phyloP scores from a whole-genome alignment of 129 eudicot species.

The Gnaphalium uliginosum region DNA sequence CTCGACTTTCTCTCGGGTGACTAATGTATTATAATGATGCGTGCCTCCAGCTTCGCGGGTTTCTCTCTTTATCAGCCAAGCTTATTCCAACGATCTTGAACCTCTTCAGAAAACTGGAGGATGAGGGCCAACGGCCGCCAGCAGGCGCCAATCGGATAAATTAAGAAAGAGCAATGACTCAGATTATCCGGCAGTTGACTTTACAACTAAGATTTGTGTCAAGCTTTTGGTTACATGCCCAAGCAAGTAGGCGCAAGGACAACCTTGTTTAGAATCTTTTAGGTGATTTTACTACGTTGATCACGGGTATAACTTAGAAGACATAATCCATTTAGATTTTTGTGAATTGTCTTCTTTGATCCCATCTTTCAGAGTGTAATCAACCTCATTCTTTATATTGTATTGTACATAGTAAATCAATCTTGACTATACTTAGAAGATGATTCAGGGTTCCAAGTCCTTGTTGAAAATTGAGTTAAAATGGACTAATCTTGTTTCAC shows the following conservation, averaged over 20 bases:
- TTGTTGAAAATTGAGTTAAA: not conserved
- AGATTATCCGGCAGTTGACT: conserved; percentile 9
- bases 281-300: conserved; percentile 22
- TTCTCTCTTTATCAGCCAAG: conserved; percentile 28
- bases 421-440: not conserved
- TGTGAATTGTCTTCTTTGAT: conserved; percentile 11
- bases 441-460: not conserved
- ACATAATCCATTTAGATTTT: not conserved
- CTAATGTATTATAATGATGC: not conserved
- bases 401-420: conserved; percentile 34
- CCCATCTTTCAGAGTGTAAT: conserved; percentile 14
- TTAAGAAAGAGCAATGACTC: conserved; percentile 6
- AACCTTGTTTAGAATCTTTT: conserved; percentile 6
- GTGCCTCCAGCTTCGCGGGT: conserved; percentile 26
- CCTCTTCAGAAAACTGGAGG: conserved; percentile 29
- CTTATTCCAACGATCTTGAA: conserved; percentile 33
- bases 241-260: not conserved
- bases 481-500: not conserved
- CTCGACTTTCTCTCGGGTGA: not conserved
- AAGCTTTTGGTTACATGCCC: conserved; percentile 36
- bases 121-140: conserved; percentile 29
- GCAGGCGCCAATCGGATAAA: conserved; percentile 21
- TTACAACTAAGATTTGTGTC: conserved; percentile 7
- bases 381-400: conserved; percentile 12
- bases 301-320: conserved; percentile 23